Evolutionary conservation across 108 stramenopile genomes (phyloP).

Genomic region (Chaetoceros tenuissimus): DNA sequence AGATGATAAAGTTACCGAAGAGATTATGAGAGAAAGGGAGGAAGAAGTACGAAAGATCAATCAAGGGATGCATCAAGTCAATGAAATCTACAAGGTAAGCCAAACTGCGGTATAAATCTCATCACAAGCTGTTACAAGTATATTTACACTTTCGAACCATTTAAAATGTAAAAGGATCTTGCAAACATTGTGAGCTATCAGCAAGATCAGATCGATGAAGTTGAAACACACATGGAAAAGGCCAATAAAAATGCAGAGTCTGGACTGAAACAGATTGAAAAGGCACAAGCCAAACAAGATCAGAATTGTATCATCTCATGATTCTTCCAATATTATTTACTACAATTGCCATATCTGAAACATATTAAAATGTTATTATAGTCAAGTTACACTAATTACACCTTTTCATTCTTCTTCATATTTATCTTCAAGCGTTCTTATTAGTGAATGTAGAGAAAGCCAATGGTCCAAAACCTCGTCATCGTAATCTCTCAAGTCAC

Average conservation of each 20-base stretch:
- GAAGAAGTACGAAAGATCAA: constrained; percentile 84
- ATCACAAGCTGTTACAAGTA: neutral
- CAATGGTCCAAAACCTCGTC: constrained; percentile 14
- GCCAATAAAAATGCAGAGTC: constrained; percentile 58
- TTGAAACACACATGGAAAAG: constrained; percentile 81
- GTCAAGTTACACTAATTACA: neutral
- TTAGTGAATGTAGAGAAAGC: constrained; percentile 11
- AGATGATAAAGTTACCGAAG: constrained; percentile 68
- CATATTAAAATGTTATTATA: neutral
- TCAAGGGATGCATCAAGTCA: constrained; percentile 80
- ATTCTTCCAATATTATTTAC: constrained; percentile 1
- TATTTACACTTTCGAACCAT: neutral
- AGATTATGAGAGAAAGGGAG: constrained; percentile 84
- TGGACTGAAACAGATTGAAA: constrained; percentile 77
- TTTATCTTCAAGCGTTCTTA: constrained; percentile 11
- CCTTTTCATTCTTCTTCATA: neutral
- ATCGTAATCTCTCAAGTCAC: neutral
- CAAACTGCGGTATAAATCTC: neutral
- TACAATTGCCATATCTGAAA: too few relatives aligned
- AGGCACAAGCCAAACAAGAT: constrained; percentile 53
- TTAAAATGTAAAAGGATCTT: too few relatives aligned
- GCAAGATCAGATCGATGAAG: constrained; percentile 79
- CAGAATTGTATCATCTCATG: constrained; percentile 32
- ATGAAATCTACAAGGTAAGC: constrained; percentile 80
- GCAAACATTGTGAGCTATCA: constrained; percentile 77